A percentile compares a stretch with the other conserved stretches of the same genome.
Conservation (phyloP, 2,329 filamentous ascomycete species). For the Hawksworthiomyces lignivorus region DNA sequence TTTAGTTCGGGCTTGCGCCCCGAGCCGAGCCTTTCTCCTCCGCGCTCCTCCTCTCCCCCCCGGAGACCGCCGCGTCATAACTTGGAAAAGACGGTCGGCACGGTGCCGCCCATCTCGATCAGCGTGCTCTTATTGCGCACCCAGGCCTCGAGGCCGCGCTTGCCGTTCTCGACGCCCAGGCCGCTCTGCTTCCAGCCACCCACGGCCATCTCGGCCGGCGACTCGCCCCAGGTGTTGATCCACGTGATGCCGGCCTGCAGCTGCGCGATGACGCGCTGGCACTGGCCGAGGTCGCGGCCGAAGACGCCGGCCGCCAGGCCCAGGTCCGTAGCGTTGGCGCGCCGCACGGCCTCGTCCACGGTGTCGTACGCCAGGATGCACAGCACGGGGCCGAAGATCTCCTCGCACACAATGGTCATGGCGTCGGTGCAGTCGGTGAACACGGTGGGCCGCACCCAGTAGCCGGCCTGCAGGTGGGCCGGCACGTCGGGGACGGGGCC, state of each 20-base stretch:
- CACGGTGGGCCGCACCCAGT: slow-evolving; percentile 76
- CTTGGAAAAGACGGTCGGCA: slow-evolving; percentile 67
- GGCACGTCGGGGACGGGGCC: slow-evolving; percentile 41
- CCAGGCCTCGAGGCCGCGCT: slow-evolving; percentile 72
- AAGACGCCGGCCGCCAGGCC: slow-evolving; percentile 82
- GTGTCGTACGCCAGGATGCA: slow-evolving; percentile 67
- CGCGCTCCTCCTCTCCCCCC: too few species aligned
- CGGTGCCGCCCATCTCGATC: slow-evolving; percentile 68
- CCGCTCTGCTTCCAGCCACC: slow-evolving; percentile 91
- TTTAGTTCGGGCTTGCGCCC: too few species aligned
- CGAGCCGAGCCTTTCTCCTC: too few species aligned
- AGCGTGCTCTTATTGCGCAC: slow-evolving; percentile 81
- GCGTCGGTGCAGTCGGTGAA: slow-evolving; percentile 79
- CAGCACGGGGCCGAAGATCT: slow-evolving; percentile 88
- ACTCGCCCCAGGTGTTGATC: slow-evolving; percentile 93
- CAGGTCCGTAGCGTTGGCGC: slow-evolving; percentile 70
- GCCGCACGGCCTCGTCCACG: slow-evolving; percentile 59
- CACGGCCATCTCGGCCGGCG: slow-evolving; percentile 84
- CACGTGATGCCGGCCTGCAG: slow-evolving; percentile 83
- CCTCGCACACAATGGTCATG: slow-evolving; percentile 73
- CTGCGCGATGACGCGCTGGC: slow-evolving; percentile 62
- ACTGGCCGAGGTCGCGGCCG: slow-evolving; percentile 64
- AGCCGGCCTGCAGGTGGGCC: slow-evolving; percentile 50
- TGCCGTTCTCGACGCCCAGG: slow-evolving; percentile 78
- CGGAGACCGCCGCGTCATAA: too few species aligned